Evolutionary conservation across 768 basidiomycete genomes (phyloP).

Genomic region (Clavaria fumosa): DNA sequence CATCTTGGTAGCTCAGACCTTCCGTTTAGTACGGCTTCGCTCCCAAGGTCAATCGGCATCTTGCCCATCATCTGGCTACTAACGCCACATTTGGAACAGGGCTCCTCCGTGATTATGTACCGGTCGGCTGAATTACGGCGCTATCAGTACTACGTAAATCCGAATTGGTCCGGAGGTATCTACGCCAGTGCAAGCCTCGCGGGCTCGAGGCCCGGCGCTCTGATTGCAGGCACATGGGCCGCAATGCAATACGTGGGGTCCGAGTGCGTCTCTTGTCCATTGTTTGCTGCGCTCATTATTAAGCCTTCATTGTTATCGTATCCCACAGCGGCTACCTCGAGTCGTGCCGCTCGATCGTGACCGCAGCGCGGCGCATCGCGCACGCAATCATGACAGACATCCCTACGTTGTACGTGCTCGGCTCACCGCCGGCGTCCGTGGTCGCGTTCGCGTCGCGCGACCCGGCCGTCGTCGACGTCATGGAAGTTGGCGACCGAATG

Average conservation of each 20-base stretch:
- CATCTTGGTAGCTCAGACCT: slow-evolving; percentile 5
- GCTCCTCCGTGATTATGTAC: slow-evolving; percentile 93
- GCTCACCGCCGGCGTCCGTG: slow-evolving; percentile 79
- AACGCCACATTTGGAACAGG: slow-evolving; percentile 27
- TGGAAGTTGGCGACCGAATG: slow-evolving; percentile 88
- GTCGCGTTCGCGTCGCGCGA: slow-evolving; percentile 71
- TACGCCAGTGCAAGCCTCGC: slow-evolving; percentile 85
- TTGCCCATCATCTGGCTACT: slow-evolving; percentile 2
- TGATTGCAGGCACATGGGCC: slow-evolving; percentile 94
- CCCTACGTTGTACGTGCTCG: slow-evolving; percentile 77
- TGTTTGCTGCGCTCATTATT: background rate
- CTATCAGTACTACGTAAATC: slow-evolving; percentile 77
- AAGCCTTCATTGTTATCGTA: slow-evolving; percentile 4
- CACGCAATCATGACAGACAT: slow-evolving; percentile 49
- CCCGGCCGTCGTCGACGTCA: slow-evolving; percentile 48
- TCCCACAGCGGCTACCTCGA: slow-evolving; percentile 62
- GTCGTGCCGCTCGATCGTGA: slow-evolving; percentile 75
- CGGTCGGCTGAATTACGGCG: slow-evolving; percentile 56
- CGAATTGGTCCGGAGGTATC: slow-evolving; percentile 76
- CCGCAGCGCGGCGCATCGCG: slow-evolving; percentile 54
- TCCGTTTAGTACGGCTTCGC: slow-evolving; percentile 71
- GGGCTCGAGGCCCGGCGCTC: slow-evolving; percentile 83
- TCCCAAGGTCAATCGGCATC: slow-evolving; percentile 47
- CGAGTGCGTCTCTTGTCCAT: slow-evolving; percentile 33
- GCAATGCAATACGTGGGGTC: slow-evolving; percentile 89